Evolutionary conservation across 2,329 filamentous ascomycete species (phyloP).

Genomic region (Fusarium denticulatum): DNA sequence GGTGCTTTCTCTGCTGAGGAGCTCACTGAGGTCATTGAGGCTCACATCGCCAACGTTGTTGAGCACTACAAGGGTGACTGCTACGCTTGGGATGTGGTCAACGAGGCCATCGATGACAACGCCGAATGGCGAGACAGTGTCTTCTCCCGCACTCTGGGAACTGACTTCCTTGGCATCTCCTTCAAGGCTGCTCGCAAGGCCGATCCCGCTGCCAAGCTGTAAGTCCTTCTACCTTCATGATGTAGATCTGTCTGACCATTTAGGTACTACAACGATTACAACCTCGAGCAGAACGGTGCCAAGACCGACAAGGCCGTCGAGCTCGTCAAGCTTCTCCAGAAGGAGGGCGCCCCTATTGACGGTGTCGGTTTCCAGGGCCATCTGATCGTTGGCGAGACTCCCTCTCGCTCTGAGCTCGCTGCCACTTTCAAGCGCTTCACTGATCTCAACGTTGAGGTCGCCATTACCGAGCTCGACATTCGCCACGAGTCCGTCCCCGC

Average conservation of each 20-base stretch:
- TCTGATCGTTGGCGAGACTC: constrained; percentile 64
- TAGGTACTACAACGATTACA: constrained; percentile 66
- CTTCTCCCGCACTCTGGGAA: constrained; percentile 65
- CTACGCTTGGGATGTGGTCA: constrained; percentile 73
- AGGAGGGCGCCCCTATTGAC: constrained; percentile 65
- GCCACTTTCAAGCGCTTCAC: constrained; percentile 62
- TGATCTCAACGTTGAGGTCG: constrained; percentile 64
- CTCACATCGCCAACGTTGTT: constrained; percentile 69
- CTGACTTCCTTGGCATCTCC: constrained; percentile 65
- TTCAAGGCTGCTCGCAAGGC: constrained; percentile 66
- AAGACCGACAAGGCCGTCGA: constrained; percentile 58
- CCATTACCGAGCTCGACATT: constrained; percentile 71
- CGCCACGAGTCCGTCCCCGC: constrained; percentile 59
- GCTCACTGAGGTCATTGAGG: constrained; percentile 60
- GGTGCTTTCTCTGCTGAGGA: constrained; percentile 65
- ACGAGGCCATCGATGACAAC: constrained; percentile 69
- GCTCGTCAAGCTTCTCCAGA: constrained; percentile 57
- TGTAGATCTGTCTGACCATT: background rate
- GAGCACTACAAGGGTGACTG: constrained; percentile 68
- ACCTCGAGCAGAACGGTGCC: constrained; percentile 62
- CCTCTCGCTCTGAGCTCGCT: constrained; percentile 55
- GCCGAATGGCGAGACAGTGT: constrained; percentile 62
- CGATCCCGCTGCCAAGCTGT: constrained; percentile 65
- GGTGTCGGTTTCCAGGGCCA: constrained; percentile 72
- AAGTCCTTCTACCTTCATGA: background rate